Conservation (phyloP, 352 stramenopile species). For the Phytophthora tentaculata region DNA sequence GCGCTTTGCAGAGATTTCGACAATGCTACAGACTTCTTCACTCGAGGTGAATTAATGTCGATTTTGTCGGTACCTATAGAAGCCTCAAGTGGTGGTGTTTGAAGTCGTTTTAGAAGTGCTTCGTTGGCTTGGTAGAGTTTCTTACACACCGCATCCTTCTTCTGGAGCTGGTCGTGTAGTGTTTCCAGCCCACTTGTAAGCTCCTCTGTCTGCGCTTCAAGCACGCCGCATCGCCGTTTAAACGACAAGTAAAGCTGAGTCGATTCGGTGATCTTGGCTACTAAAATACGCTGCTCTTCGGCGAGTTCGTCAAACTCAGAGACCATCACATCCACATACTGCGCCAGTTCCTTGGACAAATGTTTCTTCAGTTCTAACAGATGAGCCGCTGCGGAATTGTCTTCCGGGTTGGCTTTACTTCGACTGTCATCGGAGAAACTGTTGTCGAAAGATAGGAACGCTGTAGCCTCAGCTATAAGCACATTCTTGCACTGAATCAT, state of each 20-base stretch:
- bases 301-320: slow-evolving; percentile 63
- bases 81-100: slow-evolving; percentile 22
- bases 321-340: slow-evolving; percentile 55
- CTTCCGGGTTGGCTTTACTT: slow-evolving; percentile 16
- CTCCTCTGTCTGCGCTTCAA: slow-evolving; percentile 47
- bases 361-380: slow-evolving; percentile 52
- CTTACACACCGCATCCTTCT: slow-evolving; percentile 61
- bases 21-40: slow-evolving; percentile 7
- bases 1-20: slow-evolving; percentile 3
- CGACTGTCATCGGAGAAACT: slow-evolving; percentile 9
- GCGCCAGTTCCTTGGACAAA: slow-evolving; percentile 51
- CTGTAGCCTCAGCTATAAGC: slow-evolving; percentile 54
- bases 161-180: slow-evolving; percentile 49
- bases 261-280: slow-evolving; percentile 63
- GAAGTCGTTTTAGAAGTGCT: slow-evolving; percentile 54
- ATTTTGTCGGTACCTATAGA: slow-evolving; percentile 10
- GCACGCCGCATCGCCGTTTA: slow-evolving; percentile 53
- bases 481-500: slow-evolving; percentile 54
- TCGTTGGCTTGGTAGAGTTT: slow-evolving; percentile 75
- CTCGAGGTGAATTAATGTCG: slow-evolving; percentile 1
- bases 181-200: slow-evolving; percentile 40
- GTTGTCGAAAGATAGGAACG: slow-evolving; percentile 41
- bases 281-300: slow-evolving; percentile 60
- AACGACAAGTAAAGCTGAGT: slow-evolving; percentile 66
- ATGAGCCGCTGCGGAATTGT: slow-evolving; percentile 31